Conservation (phyloP, 306 rosid genomes). For the Acacia acuminata region DNA sequence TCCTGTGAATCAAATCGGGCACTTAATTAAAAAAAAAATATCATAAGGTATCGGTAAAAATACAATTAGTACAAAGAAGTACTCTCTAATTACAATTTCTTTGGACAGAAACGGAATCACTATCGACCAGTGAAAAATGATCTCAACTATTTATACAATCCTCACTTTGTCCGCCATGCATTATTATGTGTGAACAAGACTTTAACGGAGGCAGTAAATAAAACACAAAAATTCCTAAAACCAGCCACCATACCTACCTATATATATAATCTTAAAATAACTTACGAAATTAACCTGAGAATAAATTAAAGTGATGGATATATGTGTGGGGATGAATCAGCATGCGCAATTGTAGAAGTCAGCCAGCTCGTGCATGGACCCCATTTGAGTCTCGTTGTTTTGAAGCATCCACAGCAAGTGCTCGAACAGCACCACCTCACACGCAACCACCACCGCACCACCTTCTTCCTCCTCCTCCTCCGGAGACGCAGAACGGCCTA, state of each 20-base stretch:
- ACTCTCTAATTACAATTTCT: slow-evolving; percentile 22
- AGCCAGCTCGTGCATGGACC: slow-evolving; percentile 79
- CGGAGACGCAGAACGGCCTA: slow-evolving; percentile 46
- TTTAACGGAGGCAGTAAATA: too few relatives aligned
- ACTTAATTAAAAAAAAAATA: background rate
- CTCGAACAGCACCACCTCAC: slow-evolving; percentile 92
- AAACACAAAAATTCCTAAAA: too few relatives aligned
- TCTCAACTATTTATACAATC: slow-evolving; percentile 10
- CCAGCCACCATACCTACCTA: too few relatives aligned
- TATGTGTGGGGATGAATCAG: slow-evolving; percentile 15
- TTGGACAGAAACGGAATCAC: background rate
- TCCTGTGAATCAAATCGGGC: too few relatives aligned
- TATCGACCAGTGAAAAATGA: background rate
- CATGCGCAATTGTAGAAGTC: slow-evolving; percentile 73
- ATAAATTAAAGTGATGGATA: background rate
- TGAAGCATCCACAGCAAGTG: slow-evolving; percentile 94
- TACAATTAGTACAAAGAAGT: background rate
- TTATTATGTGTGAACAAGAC: background rate
- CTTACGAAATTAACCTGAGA: slow-evolving; percentile 29
- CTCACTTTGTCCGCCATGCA: slow-evolving; percentile 18
- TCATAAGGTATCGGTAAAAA: background rate
- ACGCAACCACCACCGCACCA: slow-evolving; percentile 51
- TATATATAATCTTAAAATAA: background rate
- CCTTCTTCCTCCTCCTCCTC: background rate
- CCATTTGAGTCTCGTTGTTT: slow-evolving; percentile 65